Conservation (phyloP, 148 eudicot species). For the Diospyros kaki region DNA sequence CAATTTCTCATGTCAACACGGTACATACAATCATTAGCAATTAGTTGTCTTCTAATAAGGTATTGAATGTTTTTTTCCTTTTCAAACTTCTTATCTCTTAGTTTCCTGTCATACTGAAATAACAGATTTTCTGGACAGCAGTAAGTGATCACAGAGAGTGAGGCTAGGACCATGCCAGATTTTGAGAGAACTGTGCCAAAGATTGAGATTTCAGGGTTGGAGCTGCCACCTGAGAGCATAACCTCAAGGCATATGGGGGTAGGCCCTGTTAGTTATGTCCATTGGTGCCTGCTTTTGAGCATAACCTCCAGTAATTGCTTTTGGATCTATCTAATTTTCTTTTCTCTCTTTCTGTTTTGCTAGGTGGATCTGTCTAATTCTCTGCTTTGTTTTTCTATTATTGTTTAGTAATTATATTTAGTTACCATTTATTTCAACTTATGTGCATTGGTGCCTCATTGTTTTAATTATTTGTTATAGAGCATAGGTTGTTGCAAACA, state of each 20-base stretch:
- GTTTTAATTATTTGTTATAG: not conserved
- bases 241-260: conserved; percentile 42
- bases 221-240: conserved; percentile 25
- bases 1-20: too few relatives aligned
- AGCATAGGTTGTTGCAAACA: not conserved
- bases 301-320: too few relatives aligned
- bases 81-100: too few relatives aligned
- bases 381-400: not conserved
- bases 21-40: too few relatives aligned
- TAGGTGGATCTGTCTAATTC: not conserved
- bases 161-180: conserved; percentile 24
- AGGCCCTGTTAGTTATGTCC: conserved; percentile 10
- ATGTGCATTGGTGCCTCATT: not conserved
- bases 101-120: not conserved
- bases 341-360: too few relatives aligned
- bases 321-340: too few relatives aligned
- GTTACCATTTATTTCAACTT: not conserved
- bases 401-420: not conserved
- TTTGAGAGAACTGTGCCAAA: conserved; percentile 33
- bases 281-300: not conserved
- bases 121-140: conserved; percentile 28
- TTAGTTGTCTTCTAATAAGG: too few relatives aligned
- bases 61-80: too few relatives aligned
- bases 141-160: conserved; percentile 26
- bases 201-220: conserved; percentile 34